Evolutionary conservation across 306 rosid genomes (phyloP).

Genomic region (Rosa chinensis): DNA sequence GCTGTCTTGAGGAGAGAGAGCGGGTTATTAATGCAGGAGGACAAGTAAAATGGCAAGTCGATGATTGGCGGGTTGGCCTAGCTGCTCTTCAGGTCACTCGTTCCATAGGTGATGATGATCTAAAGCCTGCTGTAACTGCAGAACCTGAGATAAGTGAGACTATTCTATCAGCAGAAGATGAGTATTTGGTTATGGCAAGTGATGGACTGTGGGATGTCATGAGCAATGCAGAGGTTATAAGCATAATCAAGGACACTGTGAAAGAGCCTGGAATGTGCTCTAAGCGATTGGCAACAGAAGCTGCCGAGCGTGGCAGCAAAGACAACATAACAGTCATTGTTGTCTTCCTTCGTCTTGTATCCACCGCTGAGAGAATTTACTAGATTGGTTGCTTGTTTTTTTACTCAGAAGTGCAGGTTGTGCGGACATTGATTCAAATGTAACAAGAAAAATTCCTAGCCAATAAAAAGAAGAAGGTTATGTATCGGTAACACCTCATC

Average conservation of each 20-base stretch:
- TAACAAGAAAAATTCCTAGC: not conserved
- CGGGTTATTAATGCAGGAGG: slow-evolving; percentile 74
- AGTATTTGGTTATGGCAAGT: slow-evolving; percentile 87
- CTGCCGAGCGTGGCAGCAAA: slow-evolving; percentile 84
- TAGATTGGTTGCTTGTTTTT: slow-evolving; percentile 28
- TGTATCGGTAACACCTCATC: not conserved
- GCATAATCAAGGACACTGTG: slow-evolving; percentile 70
- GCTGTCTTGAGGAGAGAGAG: slow-evolving; percentile 84
- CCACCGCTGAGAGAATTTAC: slow-evolving; percentile 88
- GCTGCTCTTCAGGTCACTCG: slow-evolving; percentile 99
- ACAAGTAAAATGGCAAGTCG: slow-evolving; percentile 83
- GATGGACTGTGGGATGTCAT: slow-evolving; percentile 96
- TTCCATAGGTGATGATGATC: slow-evolving; percentile 90
- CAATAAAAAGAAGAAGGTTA: not conserved
- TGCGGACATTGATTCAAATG: not conserved
- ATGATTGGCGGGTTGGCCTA: slow-evolving; percentile 92
- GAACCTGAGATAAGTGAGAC: slow-evolving; percentile 86
- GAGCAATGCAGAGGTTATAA: slow-evolving; percentile 64
- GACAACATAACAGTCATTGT: slow-evolving; percentile 89
- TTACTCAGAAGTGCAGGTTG: not conserved
- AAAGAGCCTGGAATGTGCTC: slow-evolving; percentile 97
- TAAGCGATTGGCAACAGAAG: slow-evolving; percentile 88
- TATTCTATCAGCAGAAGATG: slow-evolving; percentile 63
- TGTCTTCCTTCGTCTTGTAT: slow-evolving; percentile 69
- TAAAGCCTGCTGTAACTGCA: slow-evolving; percentile 94